Conservation (phyloP, 2,329 filamentous ascomycete species). For the Endoconidiophora polonica region DNA sequence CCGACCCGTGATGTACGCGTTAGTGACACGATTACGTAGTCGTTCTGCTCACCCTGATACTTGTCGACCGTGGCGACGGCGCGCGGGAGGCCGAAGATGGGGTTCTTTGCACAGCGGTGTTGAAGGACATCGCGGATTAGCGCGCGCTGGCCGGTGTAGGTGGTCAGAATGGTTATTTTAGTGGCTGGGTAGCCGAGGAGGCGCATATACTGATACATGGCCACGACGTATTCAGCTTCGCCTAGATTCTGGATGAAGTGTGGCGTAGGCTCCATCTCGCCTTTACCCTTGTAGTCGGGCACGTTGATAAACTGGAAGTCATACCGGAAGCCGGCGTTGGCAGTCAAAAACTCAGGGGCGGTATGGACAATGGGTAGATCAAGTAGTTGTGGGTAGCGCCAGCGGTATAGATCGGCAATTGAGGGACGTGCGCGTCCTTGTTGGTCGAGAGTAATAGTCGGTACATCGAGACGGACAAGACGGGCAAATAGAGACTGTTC, state of each 20-base stretch:
- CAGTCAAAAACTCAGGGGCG: conserved; percentile 53
- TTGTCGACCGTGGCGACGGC: conserved; percentile 93
- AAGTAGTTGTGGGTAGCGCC: conserved; percentile 71
- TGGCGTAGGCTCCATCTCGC: conserved; percentile 76
- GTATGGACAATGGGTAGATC: conserved; percentile 61
- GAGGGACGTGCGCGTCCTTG: conserved; percentile 81
- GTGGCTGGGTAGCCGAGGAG: conserved; percentile 75
- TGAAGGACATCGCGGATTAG: conserved; percentile 73
- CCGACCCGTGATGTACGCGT: conserved; percentile 78
- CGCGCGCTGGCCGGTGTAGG: conserved; percentile 82
- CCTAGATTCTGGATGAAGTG: conserved; percentile 95
- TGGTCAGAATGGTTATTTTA: conserved; percentile 77
- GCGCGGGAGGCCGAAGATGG: conserved; percentile 75
- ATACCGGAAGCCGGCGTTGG: conserved; percentile 82
- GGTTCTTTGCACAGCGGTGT: conserved; percentile 68
- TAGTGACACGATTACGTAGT: conserved; percentile 89
- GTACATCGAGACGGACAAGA: conserved; percentile 81
- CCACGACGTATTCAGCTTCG: conserved; percentile 92
- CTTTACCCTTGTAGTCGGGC: conserved; percentile 75
- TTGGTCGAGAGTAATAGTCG: conserved; percentile 74
- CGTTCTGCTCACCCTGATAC: conserved; percentile 98
- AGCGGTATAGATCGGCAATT: conserved; percentile 79
- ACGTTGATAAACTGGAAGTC: conserved; percentile 97
- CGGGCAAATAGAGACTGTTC: conserved; percentile 91
- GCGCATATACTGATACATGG: conserved; percentile 93